Conservation (phyloP, 805 yeast genomes). For the Debaryomyces hansenii region DNA sequence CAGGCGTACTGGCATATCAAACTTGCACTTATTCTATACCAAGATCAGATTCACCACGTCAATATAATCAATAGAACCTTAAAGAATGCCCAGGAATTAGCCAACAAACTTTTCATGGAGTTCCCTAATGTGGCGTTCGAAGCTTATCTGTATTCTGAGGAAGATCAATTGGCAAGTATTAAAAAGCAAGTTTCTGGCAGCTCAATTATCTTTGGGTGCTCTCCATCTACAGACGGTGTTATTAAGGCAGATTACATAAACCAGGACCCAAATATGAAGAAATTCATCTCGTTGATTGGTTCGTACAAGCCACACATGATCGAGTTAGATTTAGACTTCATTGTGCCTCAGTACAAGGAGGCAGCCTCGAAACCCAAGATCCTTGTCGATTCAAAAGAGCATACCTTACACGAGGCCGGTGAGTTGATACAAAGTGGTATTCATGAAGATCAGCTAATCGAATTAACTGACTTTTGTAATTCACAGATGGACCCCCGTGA, state of each 20-base stretch:
- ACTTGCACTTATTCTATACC: conserved; percentile 42
- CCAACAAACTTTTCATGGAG: conserved; percentile 20
- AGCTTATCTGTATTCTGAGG: conserved; percentile 14
- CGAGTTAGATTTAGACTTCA: conserved; percentile 52
- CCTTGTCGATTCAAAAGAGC: conserved; percentile 60
- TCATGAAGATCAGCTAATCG: conserved; percentile 37
- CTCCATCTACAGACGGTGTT: conserved; percentile 54
- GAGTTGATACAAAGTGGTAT: conserved; percentile 54
- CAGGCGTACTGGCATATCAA: conserved; percentile 67
- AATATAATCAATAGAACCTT: conserved; percentile 47
- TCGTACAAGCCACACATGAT: conserved; percentile 68
- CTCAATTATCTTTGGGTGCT: conserved; percentile 57
- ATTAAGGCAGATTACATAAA: conserved; percentile 33
- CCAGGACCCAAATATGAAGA: conserved; percentile 23
- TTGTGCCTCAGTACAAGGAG: conserved; percentile 31
- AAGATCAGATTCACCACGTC: conserved; percentile 35
- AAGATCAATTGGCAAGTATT: conserved; percentile 14
- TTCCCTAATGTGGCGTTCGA: conserved; percentile 26
- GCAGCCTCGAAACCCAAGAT: conserved; percentile 31
- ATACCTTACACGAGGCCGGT: conserved; percentile 62
- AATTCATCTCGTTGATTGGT: conserved; percentile 60
- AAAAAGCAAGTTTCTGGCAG: conserved; percentile 30
- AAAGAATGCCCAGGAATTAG: conserved; percentile 38
- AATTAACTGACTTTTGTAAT: conserved; percentile 41
- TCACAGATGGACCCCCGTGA: conserved; percentile 5